These are phyloP conservation scores for Dictyophora rubrovolvata DNA, from an alignment of 768 basidiomycete species.

Conservation along the genomic window DNA sequence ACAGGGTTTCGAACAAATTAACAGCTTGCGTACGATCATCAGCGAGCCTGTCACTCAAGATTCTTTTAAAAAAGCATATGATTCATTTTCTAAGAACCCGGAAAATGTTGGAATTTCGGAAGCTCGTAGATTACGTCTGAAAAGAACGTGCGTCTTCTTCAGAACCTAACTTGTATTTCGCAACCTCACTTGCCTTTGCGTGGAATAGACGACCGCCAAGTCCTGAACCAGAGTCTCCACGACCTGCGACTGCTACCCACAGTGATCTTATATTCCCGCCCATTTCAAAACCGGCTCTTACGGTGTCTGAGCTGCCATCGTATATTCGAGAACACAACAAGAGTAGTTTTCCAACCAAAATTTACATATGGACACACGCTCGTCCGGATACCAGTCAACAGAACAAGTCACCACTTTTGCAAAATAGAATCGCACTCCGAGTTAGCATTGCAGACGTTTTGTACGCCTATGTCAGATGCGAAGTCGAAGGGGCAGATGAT, in stretches of 20 bases:
- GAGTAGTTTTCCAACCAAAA: slow-evolving; percentile 23
- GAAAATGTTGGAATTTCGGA: background rate
- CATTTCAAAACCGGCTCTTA: slow-evolving; percentile 23
- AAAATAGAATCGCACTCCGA: slow-evolving; percentile 33
- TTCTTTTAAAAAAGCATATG: background rate
- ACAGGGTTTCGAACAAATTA: slow-evolving; percentile 9
- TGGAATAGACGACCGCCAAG: slow-evolving; percentile 5
- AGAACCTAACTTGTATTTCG: background rate
- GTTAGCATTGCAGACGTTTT: slow-evolving; percentile 57
- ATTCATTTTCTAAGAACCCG: background rate
- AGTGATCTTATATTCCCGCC: slow-evolving; percentile 4
- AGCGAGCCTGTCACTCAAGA: background rate
- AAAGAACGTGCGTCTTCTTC: background rate
- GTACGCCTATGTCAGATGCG: slow-evolving; percentile 50
- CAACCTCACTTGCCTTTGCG: background rate
- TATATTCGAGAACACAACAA: slow-evolving; percentile 54
- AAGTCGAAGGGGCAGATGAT: slow-evolving; percentile 22
- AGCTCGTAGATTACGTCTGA: background rate
- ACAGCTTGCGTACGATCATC: background rate
- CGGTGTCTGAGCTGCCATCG: slow-evolving; percentile 34
- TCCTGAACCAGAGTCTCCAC: slow-evolving; percentile 7
- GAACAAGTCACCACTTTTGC: slow-evolving; percentile 10
- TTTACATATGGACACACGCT: slow-evolving; percentile 48
- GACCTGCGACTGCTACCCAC: background rate
- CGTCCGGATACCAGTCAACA: slow-evolving; percentile 11